Percentiles rank a stretch among this genome's conserved stretches.
Evolutionary conservation across 2,329 filamentous ascomycete species (phyloP).

Genomic region (Westerdykella aurantiaca): DNA sequence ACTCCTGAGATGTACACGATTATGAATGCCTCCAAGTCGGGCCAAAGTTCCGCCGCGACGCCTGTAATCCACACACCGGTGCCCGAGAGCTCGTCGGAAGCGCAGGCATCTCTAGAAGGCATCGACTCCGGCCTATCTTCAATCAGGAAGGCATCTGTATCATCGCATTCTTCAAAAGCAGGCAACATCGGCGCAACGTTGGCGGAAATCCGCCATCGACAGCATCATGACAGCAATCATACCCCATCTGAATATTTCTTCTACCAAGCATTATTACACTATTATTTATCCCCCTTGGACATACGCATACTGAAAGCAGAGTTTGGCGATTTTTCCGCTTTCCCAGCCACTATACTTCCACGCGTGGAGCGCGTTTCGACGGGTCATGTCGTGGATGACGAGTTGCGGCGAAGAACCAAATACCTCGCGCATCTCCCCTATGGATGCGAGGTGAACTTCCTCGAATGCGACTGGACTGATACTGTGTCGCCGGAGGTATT

Average conservation of each 20-base stretch:
- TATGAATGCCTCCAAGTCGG: conserved; percentile 44
- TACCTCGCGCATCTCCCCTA: conserved; percentile 82
- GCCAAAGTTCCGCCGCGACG: conserved; percentile 34
- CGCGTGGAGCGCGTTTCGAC: conserved; percentile 85
- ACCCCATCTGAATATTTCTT: conserved; percentile 66
- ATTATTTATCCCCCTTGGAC: conserved; percentile 84
- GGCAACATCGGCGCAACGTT: conserved; percentile 39
- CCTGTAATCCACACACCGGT: conserved; percentile 6
- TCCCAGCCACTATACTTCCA: conserved; percentile 80
- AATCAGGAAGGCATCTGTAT: conserved; percentile 24
- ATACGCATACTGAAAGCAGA: conserved; percentile 88
- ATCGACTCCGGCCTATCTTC: conserved; percentile 1
- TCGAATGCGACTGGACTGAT: conserved; percentile 94
- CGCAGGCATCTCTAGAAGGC: background rate
- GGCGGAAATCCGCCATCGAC: conserved; percentile 42
- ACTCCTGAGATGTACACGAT: conserved; percentile 49
- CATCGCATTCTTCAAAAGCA: conserved; percentile 27
- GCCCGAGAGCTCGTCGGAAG: conserved; percentile 5
- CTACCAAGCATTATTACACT: conserved; percentile 79
- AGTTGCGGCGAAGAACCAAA: conserved; percentile 73
- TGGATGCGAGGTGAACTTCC: conserved; percentile 84
- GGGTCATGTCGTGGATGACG: conserved; percentile 81
- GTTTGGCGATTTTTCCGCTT: conserved; percentile 74
- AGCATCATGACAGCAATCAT: conserved; percentile 42
- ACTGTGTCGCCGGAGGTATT: conserved; percentile 71